Conservation (phyloP, 371 early-diverging fungal species). For the Fennellomyces sp. region DNA sequence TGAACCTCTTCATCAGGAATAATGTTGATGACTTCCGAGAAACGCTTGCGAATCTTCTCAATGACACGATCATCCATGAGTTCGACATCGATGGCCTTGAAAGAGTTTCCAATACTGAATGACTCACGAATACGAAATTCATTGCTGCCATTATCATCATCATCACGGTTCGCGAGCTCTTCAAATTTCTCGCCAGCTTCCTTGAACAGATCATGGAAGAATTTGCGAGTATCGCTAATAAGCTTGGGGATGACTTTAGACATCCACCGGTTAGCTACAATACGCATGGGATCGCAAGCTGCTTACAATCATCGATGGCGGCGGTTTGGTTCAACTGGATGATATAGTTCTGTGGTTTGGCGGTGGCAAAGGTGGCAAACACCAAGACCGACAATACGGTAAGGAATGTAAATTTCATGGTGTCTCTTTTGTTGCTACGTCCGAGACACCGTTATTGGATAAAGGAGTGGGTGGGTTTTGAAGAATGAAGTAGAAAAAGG, state of each 20-base stretch:
- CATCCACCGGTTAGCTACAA: not conserved
- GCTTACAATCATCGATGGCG: slow-evolving; percentile 35
- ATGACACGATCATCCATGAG: slow-evolving; percentile 27
- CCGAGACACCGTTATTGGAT: not conserved
- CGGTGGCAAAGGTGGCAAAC: slow-evolving; percentile 4
- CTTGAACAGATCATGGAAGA: slow-evolving; percentile 36
- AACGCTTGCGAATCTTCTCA: slow-evolving; percentile 9
- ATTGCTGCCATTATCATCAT: slow-evolving; percentile 13
- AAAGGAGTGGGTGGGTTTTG: not conserved
- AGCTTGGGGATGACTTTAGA: slow-evolving; percentile 25
- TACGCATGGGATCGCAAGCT: not conserved
- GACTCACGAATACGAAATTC: slow-evolving; percentile 31
- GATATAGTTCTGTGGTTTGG: slow-evolving; percentile 29
- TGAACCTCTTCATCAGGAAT: slow-evolving; percentile 41
- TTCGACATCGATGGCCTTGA: slow-evolving; percentile 36
- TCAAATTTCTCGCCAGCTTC: slow-evolving; percentile 23
- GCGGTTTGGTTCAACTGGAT: slow-evolving; percentile 27
- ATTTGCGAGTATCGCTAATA: not conserved
- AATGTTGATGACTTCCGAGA: slow-evolving; percentile 33
- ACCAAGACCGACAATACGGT: not conserved
- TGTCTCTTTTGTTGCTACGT: not conserved
- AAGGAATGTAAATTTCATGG: slow-evolving; percentile 6
- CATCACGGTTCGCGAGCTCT: slow-evolving; percentile 9
- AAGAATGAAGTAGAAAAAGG: not conserved
- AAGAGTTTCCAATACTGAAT: slow-evolving; percentile 28